Conservation (phyloP, 345 rosid species). For the Leavenworthia alabamica region DNA sequence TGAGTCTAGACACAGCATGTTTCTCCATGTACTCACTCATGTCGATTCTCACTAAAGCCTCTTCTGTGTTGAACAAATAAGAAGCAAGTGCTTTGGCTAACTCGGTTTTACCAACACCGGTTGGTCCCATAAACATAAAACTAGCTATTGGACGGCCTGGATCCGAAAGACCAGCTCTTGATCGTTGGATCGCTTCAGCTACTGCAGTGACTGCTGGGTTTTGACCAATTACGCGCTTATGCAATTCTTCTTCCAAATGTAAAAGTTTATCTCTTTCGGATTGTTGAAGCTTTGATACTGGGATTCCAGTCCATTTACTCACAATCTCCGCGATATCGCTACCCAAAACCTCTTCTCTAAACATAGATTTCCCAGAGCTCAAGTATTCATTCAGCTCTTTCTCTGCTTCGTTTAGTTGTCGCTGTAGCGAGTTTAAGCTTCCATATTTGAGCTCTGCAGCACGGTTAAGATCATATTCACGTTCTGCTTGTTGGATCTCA, state of each 20-base stretch:
- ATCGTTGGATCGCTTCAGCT: constrained; percentile 96
- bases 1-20: constrained; percentile 93
- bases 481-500: constrained; percentile 97
- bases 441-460: constrained; percentile 98
- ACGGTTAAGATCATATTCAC: constrained; percentile 96
- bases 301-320: constrained; percentile 98
- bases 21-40: constrained; percentile 99
- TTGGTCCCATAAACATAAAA: constrained; percentile 99
- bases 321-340: constrained; percentile 90
- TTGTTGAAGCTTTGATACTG: constrained; percentile 91
- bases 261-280: constrained; percentile 86
- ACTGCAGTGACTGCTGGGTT: constrained; percentile 88
- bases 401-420: constrained; percentile 77
- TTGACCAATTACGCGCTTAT: constrained; percentile 92
- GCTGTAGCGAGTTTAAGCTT: constrained; percentile 81
- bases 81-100: constrained; percentile 93
- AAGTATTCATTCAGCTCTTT: constrained; percentile 83
- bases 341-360: constrained; percentile 94
- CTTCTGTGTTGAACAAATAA: constrained; percentile 90
- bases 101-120: constrained; percentile 98
- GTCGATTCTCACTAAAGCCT: constrained; percentile 86
- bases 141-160: constrained; percentile 97
- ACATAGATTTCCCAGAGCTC: constrained; percentile 92
- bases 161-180: constrained; percentile 96
- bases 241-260: constrained; percentile 85